Percentiles rank a stretch among this genome's conserved stretches.
Conservation (phyloP, 139 green algal genomes). For the Auxenochlorella pyrenoidosa region DNA sequence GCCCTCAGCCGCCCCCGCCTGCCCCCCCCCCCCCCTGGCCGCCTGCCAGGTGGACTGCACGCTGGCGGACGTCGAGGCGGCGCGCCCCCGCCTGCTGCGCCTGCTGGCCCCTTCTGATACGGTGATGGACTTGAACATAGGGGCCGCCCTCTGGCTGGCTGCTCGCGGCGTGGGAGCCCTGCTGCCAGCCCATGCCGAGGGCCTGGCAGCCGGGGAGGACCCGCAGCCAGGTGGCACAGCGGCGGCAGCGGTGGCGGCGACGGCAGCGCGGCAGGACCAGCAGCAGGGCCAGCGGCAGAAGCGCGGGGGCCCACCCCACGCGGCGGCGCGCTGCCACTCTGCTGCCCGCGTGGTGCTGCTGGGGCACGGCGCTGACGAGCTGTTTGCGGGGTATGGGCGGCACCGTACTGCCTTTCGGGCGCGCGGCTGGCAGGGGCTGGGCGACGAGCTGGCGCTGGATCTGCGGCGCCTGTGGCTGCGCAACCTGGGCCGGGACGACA, state of each 20-base stretch:
- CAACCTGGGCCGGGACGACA: constrained; percentile 95
- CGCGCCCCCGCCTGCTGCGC: constrained; percentile 63
- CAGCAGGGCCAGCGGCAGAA: background rate
- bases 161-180: constrained; percentile 61
- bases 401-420: constrained; percentile 82
- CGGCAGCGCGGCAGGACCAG: background rate
- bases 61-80: constrained; percentile 73
- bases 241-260: background rate
- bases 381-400: constrained; percentile 92
- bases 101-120: constrained; percentile 86
- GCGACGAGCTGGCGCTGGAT: constrained; percentile 85
- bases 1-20: background rate
- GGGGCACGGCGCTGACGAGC: constrained; percentile 95
- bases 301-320: background rate
- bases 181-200: background rate
- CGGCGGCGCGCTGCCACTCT: constrained; percentile 51
- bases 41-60: constrained; percentile 65
- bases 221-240: background rate
- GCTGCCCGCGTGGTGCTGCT: constrained; percentile 84
- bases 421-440: constrained; percentile 51
- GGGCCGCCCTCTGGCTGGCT: constrained; percentile 90
- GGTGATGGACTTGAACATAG: constrained; percentile 98
- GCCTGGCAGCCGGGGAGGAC: background rate
- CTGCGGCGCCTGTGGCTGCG: constrained; percentile 87
- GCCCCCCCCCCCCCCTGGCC: background rate